Conservation (phyloP, 495 filamentous ascomycete genomes). For the Achaetomiella virescens region DNA sequence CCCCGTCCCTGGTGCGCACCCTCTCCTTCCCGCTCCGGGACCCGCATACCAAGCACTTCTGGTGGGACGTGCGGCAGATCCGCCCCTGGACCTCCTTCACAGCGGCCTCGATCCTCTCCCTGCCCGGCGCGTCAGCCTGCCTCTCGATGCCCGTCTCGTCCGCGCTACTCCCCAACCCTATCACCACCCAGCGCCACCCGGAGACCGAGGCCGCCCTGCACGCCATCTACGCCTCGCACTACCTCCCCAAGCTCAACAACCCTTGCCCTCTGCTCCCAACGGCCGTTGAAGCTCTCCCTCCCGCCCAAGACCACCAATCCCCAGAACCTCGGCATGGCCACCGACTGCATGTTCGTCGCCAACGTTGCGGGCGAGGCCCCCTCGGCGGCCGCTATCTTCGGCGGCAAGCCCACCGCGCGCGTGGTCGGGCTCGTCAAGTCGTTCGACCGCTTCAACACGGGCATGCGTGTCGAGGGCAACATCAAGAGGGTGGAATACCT, state of each 20-base stretch:
- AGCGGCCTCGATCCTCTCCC: constrained; percentile 60
- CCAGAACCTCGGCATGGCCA: constrained; percentile 56
- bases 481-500: constrained; percentile 80
- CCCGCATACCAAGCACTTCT: constrained; percentile 72
- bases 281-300: constrained; percentile 53
- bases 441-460: constrained; percentile 89
- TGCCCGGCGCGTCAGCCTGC: constrained; percentile 66
- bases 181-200: constrained; percentile 53
- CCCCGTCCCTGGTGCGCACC: constrained; percentile 73
- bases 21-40: constrained; percentile 64
- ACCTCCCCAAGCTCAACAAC: constrained; percentile 72
- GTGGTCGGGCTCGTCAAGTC: constrained; percentile 83
- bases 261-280: constrained; percentile 58
- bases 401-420: constrained; percentile 66
- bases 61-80: constrained; percentile 90
- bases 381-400: constrained; percentile 51
- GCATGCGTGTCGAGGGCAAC: constrained; percentile 78
- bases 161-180: constrained; percentile 55
- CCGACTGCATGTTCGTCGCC: constrained; percentile 64
- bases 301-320: constrained; percentile 44
- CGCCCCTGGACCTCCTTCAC: constrained; percentile 76
- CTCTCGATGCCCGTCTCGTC: constrained; percentile 63
- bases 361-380: constrained; percentile 49
- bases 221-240: constrained; percentile 60
- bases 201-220: constrained; percentile 69